phyloP scores from a whole-genome alignment of 2,329 filamentous ascomycete species.

The Onygenales sp. region DNA sequence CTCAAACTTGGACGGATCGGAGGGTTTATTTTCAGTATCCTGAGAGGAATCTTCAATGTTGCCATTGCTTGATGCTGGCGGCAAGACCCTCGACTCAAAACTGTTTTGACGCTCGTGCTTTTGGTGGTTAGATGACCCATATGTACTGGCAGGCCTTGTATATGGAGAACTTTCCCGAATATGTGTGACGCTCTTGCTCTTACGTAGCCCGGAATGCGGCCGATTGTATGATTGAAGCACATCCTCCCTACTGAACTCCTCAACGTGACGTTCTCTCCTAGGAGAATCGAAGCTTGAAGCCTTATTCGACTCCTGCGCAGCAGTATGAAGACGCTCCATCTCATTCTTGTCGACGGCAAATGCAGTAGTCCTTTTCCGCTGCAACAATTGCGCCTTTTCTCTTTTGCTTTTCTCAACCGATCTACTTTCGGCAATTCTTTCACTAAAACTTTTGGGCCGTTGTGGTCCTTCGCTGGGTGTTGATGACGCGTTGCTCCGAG shows the following conservation, averaged over 20 bases:
- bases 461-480: slow-evolving; percentile 16
- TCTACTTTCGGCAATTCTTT: slow-evolving; percentile 65
- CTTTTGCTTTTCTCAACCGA: slow-evolving; percentile 29
- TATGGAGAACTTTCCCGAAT: slow-evolving; percentile 9
- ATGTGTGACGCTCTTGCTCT: slow-evolving; percentile 27
- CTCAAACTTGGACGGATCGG: slow-evolving; percentile 62
- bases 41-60: slow-evolving; percentile 14
- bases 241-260: slow-evolving; percentile 55
- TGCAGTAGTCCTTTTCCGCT: slow-evolving; percentile 31
- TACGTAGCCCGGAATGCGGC: slow-evolving; percentile 20
- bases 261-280: slow-evolving; percentile 38
- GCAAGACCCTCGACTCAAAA: background rate
- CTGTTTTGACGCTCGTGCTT: slow-evolving; percentile 9
- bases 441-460: slow-evolving; percentile 62
- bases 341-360: slow-evolving; percentile 36
- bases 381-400: slow-evolving; percentile 27
- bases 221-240: slow-evolving; percentile 34
- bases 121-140: slow-evolving; percentile 3
- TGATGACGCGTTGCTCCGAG: background rate
- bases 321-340: slow-evolving; percentile 33
- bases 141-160: background rate
- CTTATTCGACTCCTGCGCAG: slow-evolving; percentile 19
- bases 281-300: slow-evolving; percentile 31
- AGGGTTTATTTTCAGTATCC: slow-evolving; percentile 16
- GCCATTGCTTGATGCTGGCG: background rate